A percentile compares a stretch with the other conserved stretches of the same genome.
phyloP scores from a whole-genome alignment of 768 basidiomycete species.

The Naganishia antarctica region DNA sequence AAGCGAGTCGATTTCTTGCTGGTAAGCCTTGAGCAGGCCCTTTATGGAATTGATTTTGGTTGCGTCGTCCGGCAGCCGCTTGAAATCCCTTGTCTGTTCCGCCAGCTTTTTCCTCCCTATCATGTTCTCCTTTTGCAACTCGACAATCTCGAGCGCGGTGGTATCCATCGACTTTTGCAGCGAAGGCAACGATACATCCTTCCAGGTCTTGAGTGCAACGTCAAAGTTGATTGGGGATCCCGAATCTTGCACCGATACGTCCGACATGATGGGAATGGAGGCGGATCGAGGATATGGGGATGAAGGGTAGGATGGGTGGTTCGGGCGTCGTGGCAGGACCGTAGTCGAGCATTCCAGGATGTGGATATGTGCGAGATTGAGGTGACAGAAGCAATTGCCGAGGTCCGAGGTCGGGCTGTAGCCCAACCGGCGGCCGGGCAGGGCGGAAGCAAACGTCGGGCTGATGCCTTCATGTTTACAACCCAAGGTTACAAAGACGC shows the following conservation, averaged over 20 bases:
- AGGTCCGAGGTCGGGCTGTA: too few species aligned
- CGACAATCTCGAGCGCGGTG: conserved; percentile 90
- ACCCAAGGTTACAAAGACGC: too few species aligned
- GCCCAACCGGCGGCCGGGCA: too few species aligned
- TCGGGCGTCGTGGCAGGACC: too few species aligned
- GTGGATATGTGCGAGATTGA: too few species aligned
- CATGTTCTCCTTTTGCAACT: conserved; percentile 96
- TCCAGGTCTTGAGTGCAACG: conserved; percentile 87
- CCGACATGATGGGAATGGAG: neutral
- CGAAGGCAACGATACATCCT: conserved; percentile 79
- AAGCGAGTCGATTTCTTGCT: conserved; percentile 90
- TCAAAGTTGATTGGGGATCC: conserved; percentile 83
- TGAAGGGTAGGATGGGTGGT: too few species aligned
- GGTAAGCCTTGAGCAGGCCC: conserved; percentile 88
- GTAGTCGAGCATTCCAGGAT: too few species aligned
- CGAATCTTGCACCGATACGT: neutral
- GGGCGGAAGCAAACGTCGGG: too few species aligned
- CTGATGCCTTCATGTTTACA: too few species aligned
- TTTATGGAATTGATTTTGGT: conserved; percentile 86
- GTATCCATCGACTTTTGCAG: conserved; percentile 87
- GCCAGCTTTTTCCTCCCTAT: conserved; percentile 88
- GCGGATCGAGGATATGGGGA: neutral
- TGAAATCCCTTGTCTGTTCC: conserved; percentile 97
- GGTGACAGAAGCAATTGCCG: too few species aligned
- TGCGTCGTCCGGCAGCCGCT: conserved; percentile 76